A percentile compares a stretch with the other conserved stretches of the same genome.
Evolutionary conservation across 805 yeast species (phyloP).

Genomic region (Komagataella mondaviorum): DNA sequence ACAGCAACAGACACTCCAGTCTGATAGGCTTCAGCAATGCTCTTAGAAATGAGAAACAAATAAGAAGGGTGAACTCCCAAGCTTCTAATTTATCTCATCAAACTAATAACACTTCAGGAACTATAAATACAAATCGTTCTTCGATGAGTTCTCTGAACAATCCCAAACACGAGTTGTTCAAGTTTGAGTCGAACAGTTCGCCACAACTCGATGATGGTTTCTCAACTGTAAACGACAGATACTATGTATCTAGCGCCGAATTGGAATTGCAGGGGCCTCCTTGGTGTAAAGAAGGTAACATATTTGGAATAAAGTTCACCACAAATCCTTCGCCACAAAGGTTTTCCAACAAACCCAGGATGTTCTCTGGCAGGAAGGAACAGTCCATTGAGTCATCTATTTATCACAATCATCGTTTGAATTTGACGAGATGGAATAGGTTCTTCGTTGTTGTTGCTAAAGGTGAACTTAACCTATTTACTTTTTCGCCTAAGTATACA

Average conservation of each 20-base stretch:
- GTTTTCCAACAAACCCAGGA: slow-evolving; percentile 10
- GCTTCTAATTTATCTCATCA: slow-evolving; percentile 6
- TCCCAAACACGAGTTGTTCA: not conserved
- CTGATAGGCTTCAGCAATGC: slow-evolving; percentile 13
- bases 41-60: slow-evolving; percentile 10
- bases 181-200: not conserved
- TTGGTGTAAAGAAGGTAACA: slow-evolving; percentile 60
- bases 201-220: not conserved
- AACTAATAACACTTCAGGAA: not conserved
- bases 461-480: slow-evolving; percentile 48
- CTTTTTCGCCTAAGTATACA: slow-evolving; percentile 20
- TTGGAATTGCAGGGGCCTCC: slow-evolving; percentile 64
- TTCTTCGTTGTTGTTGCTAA: slow-evolving; percentile 55
- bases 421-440: slow-evolving; percentile 24
- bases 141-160: not conserved
- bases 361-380: slow-evolving; percentile 11
- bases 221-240: not conserved
- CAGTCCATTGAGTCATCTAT: not conserved
- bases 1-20: not conserved
- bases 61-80: slow-evolving; percentile 9
- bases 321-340: not conserved
- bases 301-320: not conserved
- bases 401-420: not conserved
- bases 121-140: not conserved
- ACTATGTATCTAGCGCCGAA: slow-evolving; percentile 11